A percentile compares a stretch with the other conserved stretches of the same genome.
Conservation (phyloP, 2,329 filamentous ascomycete species). For the Botryotinia convoluta region DNA sequence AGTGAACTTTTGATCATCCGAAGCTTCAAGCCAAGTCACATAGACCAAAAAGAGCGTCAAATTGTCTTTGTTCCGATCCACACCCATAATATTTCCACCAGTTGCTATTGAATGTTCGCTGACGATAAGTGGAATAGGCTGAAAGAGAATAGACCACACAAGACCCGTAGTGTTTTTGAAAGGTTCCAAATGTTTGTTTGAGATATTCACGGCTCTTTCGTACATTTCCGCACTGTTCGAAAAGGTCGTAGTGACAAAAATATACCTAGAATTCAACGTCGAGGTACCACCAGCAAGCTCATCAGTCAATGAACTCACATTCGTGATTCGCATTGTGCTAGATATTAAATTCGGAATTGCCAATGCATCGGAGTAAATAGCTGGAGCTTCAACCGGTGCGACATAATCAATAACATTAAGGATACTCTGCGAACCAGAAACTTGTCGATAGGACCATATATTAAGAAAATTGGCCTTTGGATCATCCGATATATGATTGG, state of each 20-base stretch:
- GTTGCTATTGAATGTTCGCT: background rate
- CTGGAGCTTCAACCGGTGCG: background rate
- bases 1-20: conserved; percentile 9
- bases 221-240: background rate
- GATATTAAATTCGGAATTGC: conserved; percentile 12
- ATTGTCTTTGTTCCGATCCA: background rate
- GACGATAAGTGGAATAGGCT: background rate
- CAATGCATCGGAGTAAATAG: background rate
- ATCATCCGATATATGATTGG: background rate
- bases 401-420: background rate
- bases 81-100: background rate
- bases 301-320: conserved; percentile 15
- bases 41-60: background rate
- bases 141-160: background rate
- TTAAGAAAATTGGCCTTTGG: background rate
- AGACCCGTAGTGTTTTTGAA: background rate
- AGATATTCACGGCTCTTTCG: background rate
- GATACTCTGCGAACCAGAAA: background rate
- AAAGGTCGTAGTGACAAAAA: conserved; percentile 7
- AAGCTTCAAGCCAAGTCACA: background rate
- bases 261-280: background rate
- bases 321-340: conserved; percentile 22
- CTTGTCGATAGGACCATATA: background rate
- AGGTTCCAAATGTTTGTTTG: background rate
- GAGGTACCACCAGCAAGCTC: background rate